Percentiles rank a stretch among this genome's conserved stretches.
phyloP scores from a whole-genome alignment of 495 filamentous ascomycete genomes.

The Aspergillus indologenus region DNA sequence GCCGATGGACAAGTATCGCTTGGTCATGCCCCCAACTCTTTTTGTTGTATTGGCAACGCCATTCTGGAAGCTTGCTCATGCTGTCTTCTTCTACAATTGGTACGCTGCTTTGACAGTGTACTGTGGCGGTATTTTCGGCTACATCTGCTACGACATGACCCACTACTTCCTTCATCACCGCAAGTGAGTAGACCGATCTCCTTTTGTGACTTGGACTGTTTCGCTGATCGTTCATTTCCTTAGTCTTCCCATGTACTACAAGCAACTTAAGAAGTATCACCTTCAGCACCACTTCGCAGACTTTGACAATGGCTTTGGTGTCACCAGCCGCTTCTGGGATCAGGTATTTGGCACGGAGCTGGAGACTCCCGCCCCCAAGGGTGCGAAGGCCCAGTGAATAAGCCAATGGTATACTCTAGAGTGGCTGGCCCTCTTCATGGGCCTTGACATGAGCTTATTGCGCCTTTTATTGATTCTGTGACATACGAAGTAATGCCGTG shows the following conservation, averaged over 20 bases:
- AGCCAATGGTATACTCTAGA: not conserved
- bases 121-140: constrained; percentile 92
- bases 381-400: constrained; percentile 55
- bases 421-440: not conserved
- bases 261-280: constrained; percentile 91
- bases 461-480: constrained; percentile 1
- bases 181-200: constrained; percentile 55
- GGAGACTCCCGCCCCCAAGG: constrained; percentile 39
- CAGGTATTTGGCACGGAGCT: constrained; percentile 86
- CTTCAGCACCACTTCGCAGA: constrained; percentile 96
- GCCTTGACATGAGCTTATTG: not conserved
- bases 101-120: constrained; percentile 69
- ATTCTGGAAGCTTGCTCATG: constrained; percentile 90
- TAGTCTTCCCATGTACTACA: constrained; percentile 80
- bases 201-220: not conserved
- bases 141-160: constrained; percentile 93
- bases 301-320: constrained; percentile 96
- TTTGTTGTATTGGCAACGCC: constrained; percentile 82
- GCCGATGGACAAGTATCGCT: constrained; percentile 94
- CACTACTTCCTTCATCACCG: constrained; percentile 99
- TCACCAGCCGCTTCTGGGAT: constrained; percentile 99
- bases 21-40: constrained; percentile 94
- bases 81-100: constrained; percentile 84
- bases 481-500: constrained; percentile 27
- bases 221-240: constrained; percentile 17